Base-by-base conservation (phyloP, 2,329 filamentous ascomycete genomes). In the Trichoderma gracile region DNA sequence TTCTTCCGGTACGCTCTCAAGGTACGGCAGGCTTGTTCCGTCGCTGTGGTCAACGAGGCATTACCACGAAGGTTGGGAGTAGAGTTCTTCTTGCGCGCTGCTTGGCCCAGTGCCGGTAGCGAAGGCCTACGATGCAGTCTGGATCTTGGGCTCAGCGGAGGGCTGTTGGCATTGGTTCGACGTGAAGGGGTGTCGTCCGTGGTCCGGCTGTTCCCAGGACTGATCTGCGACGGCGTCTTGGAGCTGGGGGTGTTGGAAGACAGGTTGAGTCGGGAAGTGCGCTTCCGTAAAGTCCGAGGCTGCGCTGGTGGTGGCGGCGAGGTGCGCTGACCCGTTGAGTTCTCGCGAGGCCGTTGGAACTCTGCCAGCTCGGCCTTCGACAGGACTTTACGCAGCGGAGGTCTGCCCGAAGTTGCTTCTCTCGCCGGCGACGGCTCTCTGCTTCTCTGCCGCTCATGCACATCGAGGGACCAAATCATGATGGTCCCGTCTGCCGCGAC, bases 311-410 rank as follows among this genome's bases (percentile, higher is more conserved):
- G 57, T 7, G 57, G 57, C 23, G 57, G 57, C 17, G 57, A 52
- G 1, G 85, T 88, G 25, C 79, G 80, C 50, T 82, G 80, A 3
- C 84, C 83, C 8, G 75, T 72, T 9, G 79, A 71, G 0, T 80
- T 78, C 25, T 61, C 45, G 15, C 45, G 54, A 4, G 83, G 78
- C 5, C 85, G 79, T 67, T 87, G 85, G 66, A 96, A 93, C 66
- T 93, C 91, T 9, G 92, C 90, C 46, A 98, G 80, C 71, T 98
- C 94, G 0, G 90, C 89, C 70, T 91, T 92, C 1, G 93, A 97
- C 38, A 98, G 81, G 9, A 99, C 90, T 63, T 91, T 90, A 60
- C 95, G 85, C 40, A 98, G 78, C 4, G 94, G 93, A 42, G 89
- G 91, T 33, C 88, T 87, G 43, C 82, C 81, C 1, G 86, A 80